Percentiles rank a stretch among this genome's conserved stretches.
Conservation (phyloP, 192 early-diverging fungal genomes). For the Diversispora eburnea region DNA sequence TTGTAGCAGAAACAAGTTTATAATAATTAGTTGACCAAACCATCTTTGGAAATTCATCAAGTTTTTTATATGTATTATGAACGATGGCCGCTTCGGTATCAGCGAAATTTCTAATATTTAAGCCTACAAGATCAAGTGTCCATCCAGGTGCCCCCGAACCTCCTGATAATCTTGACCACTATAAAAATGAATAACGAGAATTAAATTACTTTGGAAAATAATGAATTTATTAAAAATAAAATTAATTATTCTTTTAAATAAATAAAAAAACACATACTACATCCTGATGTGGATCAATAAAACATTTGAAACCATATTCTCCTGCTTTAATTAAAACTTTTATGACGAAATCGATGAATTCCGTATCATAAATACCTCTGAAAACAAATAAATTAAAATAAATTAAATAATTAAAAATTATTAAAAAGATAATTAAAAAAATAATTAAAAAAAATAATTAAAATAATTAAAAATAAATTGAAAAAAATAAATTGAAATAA, state of each 20-base stretch:
- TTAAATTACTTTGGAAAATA: conserved; percentile 47
- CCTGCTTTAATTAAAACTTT: conserved; percentile 59
- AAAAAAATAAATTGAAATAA: too few relatives aligned
- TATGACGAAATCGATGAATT: conserved; percentile 72
- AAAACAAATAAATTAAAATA: not conserved
- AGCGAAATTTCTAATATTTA: conserved; percentile 72
- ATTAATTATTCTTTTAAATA: too few relatives aligned
- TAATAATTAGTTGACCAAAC: conserved; percentile 88
- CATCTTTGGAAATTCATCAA: conserved; percentile 40
- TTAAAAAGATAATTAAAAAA: not conserved
- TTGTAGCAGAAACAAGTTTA: conserved; percentile 76
- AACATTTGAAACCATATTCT: conserved; percentile 75
- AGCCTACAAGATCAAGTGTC: conserved; percentile 79
- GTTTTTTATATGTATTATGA: conserved; percentile 58
- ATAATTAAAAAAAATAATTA: not conserved
- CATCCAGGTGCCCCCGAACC: conserved; percentile 83
- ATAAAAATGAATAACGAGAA: conserved; percentile 34
- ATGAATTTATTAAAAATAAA: conserved; percentile 56
- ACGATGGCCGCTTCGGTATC: conserved; percentile 73
- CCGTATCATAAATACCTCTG: conserved; percentile 71
- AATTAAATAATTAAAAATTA: conserved; percentile 2
- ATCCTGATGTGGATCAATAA: conserved; percentile 90
- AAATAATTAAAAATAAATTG: too few relatives aligned
- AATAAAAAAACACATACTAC: conserved; percentile 42
- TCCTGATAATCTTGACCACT: conserved; percentile 72